Base-by-base conservation (phyloP, 2,329 filamentous ascomycete species). In the Penicillium janthinellum region DNA sequence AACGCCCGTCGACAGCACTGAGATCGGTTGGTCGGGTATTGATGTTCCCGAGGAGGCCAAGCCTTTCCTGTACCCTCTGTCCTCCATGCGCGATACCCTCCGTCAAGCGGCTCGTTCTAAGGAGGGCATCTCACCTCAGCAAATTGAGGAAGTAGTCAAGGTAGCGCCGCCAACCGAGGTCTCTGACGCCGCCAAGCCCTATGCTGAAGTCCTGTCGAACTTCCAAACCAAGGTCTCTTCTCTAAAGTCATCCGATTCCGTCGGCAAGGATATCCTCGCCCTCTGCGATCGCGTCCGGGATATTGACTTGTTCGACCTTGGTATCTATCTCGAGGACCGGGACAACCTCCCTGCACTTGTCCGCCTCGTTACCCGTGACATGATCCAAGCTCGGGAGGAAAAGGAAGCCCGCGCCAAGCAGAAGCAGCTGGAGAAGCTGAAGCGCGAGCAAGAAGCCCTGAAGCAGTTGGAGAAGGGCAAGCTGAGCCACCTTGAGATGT, bases 261-360 rank as follows among this genome's bases (percentile, higher is more conserved):
- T 86, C 1, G 86, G 89, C 60, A 91, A 92, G 71, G 84, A 89
- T 3, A 87, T 95, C 39, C 85, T 97, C 1, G 77, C 82, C 0
- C 84, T 96, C 49, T 95, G 90, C 65, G 94, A 96, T 72, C 83
- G 85, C 17, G 86, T 97, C 45, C 90, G 93, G 54, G 91, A 97
- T 73, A 83, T 86, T 10, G 87, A 93, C 58, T 85, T 97, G 11
- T 93, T 90, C 69, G 88, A 93, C 59, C 80, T 96, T 0, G 91
- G 89, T 39, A 89, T 97, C 59, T 96, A 96, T 71, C 86, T 97
- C 0, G 93, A 97, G 71, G 93, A 97, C 70, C 86, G 91, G 52
- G 83, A 86, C 25, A 78, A 77, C 63, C 84, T 84, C 71, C 88
- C 86, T 0, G 91, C 92, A 0, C 83, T 96, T 35, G 88, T 96